phyloP scores from a whole-genome alignment of 2,329 filamentous ascomycete species.

The Pseudogymnoascus verrucosus region DNA sequence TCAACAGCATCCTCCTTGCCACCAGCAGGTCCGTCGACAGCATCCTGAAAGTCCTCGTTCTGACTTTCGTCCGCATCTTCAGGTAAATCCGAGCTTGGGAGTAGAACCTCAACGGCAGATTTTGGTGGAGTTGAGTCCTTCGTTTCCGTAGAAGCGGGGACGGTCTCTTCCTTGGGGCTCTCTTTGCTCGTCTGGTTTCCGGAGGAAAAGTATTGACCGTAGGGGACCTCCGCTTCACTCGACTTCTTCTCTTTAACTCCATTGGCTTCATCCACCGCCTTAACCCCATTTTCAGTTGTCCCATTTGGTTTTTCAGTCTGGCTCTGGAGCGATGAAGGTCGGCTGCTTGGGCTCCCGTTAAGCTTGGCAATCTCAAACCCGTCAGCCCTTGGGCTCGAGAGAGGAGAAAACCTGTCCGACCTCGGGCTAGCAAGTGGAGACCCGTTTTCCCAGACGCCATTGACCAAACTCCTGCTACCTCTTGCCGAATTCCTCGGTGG shows the following conservation, averaged over 20 bases:
- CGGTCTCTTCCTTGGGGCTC: background rate
- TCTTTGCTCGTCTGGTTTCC: background rate
- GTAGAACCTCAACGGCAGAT: background rate
- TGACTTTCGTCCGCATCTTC: background rate
- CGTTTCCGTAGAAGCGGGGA: background rate
- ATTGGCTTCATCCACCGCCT: background rate
- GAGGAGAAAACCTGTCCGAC: conserved; percentile 9
- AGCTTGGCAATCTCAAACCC: conserved; percentile 6
- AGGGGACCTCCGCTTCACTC: background rate
- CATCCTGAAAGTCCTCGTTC: background rate
- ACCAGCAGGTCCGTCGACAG: background rate
- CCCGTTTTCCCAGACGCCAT: conserved; percentile 20
- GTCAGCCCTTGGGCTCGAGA: conserved; percentile 1
- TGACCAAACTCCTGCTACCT: conserved; percentile 15
- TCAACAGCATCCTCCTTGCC: background rate
- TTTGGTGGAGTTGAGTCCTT: background rate
- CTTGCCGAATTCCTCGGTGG: conserved; percentile 65
- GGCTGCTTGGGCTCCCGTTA: background rate
- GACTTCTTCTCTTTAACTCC: background rate
- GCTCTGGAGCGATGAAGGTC: background rate
- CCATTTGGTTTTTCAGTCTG: background rate
- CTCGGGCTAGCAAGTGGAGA: conserved; percentile 1
- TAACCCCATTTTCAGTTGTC: background rate
- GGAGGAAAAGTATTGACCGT: background rate
- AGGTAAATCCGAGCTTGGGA: background rate